Evolutionary conservation across 805 yeast species (phyloP), one percentile per base, ranked within the genome.

Genomic region (Schwanniomyces vanrijiae): DNA sequence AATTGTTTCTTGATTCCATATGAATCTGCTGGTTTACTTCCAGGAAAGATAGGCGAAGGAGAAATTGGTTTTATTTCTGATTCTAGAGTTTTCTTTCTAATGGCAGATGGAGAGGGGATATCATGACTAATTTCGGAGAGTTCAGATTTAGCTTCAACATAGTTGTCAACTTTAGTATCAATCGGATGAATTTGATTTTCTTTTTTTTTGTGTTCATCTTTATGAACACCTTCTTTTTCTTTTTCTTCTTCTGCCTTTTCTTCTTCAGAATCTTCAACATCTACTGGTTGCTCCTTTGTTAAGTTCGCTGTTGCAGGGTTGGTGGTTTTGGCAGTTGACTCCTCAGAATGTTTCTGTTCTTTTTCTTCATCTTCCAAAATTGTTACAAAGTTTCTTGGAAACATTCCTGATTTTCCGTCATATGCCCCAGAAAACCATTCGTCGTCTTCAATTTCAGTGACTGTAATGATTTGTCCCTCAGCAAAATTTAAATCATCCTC

Each of bases 381-480:
- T 42, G 80, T 81, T 4, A 92, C 98, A 69, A 89, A 92, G 59
- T 82, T 83, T 61, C 79, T 81, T 3, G 99, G 99, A 58, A 94
- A 94, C 71, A 91, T 84, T 6, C 99, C 99, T 18, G 78, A 66
- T 39, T 69, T 66, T 4, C 88, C 88, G 26, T 70, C 69, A 56
- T 78, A 86, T 4, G 75, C 69, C 3, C 99, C 99, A 34, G 78
- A 72, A 60, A 81, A 86, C 98, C 98, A 94, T 52, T 91, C 96
- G 5, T 84, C 96, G 64, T 92, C 97, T 55, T 90, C 96, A 44
- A 88, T 75, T 33, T 80, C 82, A 4, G 84, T 82, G 22, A 92
- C 97, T 3, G 82, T 80, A 53, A 92, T 84, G 24, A 78, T 53
- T 62, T 87, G 90, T 18, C 87, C 91, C 4, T 72, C 80, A 0